A percentile compares a stretch with the other conserved stretches of the same genome.
phyloP scores from a whole-genome alignment of 140 eudicot species.

The Anethum foeniculum region DNA sequence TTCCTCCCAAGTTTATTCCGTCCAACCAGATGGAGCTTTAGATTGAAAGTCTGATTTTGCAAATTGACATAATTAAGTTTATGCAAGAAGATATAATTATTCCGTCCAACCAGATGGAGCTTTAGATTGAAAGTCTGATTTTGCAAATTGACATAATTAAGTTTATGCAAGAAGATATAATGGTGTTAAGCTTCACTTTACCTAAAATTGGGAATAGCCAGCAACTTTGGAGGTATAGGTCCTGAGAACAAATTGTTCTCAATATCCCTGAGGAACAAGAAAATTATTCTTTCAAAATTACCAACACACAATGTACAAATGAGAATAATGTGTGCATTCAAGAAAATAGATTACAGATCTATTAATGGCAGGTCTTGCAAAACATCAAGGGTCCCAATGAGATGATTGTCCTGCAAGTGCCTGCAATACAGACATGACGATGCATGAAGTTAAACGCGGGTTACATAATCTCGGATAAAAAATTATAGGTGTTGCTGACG shows the following conservation, averaged over 20 bases:
- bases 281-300: conserved; percentile 15
- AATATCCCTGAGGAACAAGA: conserved; percentile 49
- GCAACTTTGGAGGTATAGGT: conserved; percentile 70
- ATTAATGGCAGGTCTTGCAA: conserved; percentile 71
- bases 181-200: conserved; percentile 13
- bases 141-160: background rate
- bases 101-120: background rate
- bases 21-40: background rate
- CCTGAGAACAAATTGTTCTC: conserved; percentile 90
- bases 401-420: conserved; percentile 73
- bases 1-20: background rate
- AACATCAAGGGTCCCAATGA: conserved; percentile 64
- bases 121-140: background rate
- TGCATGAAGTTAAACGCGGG: background rate
- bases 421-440: conserved; percentile 30
- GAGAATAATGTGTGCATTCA: background rate
- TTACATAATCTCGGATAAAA: background rate
- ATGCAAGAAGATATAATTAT: background rate
- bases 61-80: background rate
- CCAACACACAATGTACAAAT: background rate
- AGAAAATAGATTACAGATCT: conserved; percentile 46
- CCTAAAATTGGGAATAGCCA: conserved; percentile 76
- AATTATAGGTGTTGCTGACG: background rate
- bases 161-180: background rate
- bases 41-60: background rate